phyloP scores from a whole-genome alignment of 257 asterid species.

The Coffea eugenioides region DNA sequence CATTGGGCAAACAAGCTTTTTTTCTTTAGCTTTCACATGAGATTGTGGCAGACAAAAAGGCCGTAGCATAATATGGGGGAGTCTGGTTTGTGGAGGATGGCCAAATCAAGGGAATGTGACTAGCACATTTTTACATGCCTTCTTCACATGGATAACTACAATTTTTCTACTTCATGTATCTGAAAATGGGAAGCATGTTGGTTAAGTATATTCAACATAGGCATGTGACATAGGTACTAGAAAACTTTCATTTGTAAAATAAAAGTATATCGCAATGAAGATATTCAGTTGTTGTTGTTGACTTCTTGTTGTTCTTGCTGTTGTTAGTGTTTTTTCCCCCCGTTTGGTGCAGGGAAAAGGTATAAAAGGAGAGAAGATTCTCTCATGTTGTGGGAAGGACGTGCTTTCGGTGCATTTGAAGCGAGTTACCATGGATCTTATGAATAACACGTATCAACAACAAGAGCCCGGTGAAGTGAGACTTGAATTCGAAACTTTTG shows the following conservation, averaged over 20 bases:
- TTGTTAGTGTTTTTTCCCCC: too few species aligned
- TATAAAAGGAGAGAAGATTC: too few species aligned
- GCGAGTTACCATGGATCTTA: too few species aligned
- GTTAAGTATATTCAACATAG: background rate
- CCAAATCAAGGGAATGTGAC: background rate
- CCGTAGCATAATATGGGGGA: background rate
- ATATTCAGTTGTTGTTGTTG: too few species aligned
- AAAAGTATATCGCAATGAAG: too few species aligned
- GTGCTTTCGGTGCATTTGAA: too few species aligned
- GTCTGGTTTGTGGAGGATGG: background rate
- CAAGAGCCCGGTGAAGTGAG: too few species aligned
- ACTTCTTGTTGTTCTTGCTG: too few species aligned
- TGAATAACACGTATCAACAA: too few species aligned
- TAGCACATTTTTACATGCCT: background rate
- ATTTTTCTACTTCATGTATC: background rate
- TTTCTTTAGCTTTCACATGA: conserved; percentile 13
- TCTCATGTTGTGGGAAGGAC: too few species aligned
- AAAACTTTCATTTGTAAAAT: background rate
- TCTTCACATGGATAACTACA: conserved; percentile 1
- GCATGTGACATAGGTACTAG: background rate
- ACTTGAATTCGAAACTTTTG: too few species aligned
- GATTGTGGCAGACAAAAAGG: conserved; percentile 37
- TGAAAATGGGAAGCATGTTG: background rate
- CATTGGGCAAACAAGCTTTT: conserved; percentile 3
- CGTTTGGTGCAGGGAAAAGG: too few species aligned